Evolutionary conservation across 2,329 filamentous ascomycete genomes (phyloP).

Genomic region (Teratosphaeria zuluensis): DNA sequence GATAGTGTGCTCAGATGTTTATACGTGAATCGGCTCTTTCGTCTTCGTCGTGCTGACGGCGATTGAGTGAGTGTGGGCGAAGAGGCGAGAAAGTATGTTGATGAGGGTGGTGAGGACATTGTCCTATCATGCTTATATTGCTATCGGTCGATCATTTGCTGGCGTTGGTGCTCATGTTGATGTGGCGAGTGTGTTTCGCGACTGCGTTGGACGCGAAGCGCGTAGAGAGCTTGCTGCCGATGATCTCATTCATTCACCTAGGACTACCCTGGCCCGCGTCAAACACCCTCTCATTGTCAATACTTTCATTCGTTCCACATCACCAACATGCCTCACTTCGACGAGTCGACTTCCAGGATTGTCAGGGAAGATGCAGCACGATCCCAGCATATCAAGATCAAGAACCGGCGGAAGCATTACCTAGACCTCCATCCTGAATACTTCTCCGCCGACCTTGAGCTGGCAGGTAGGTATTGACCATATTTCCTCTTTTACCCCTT

Average conservation of each 20-base stretch:
- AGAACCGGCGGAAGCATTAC: constrained; percentile 71
- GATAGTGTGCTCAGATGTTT: constrained; percentile 71
- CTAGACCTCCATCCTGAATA: constrained; percentile 64
- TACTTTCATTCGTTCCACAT: neutral
- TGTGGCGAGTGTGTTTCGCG: neutral
- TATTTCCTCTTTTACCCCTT: neutral
- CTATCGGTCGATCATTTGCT: neutral
- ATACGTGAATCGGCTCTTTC: constrained; percentile 69
- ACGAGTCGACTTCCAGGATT: neutral
- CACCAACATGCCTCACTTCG: constrained; percentile 1
- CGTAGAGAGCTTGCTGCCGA: neutral
- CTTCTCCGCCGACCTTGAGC: constrained; percentile 53
- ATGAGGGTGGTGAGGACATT: constrained; percentile 8
- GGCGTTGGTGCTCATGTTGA: neutral
- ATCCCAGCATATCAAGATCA: constrained; percentile 25
- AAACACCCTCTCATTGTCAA: neutral
- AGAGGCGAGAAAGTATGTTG: constrained; percentile 19
- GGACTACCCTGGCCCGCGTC: neutral
- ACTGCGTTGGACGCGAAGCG: neutral
- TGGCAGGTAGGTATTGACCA: constrained; percentile 41
- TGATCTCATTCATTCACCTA: neutral
- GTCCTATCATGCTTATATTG: neutral
- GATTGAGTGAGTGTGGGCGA: constrained; percentile 13
- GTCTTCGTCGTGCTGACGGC: constrained; percentile 12
- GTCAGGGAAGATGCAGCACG: neutral